Base-by-base conservation (phyloP, 129 eudicot genomes). In the Pseudognaphalium luteoalbum region DNA sequence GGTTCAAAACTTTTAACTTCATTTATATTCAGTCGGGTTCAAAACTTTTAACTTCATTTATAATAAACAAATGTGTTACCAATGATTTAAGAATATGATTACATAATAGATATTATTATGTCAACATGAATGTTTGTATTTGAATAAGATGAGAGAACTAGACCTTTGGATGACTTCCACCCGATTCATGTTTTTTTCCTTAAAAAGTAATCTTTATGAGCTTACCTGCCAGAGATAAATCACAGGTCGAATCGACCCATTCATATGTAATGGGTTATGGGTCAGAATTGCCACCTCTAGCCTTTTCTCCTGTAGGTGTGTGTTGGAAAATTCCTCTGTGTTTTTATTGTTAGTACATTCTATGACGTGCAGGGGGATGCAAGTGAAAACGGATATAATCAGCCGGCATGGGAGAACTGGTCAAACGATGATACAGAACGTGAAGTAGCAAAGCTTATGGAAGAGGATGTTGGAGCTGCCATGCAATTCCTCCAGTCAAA, bases 401-500 rank as follows among this genome's bases (percentile, higher is more conserved):
- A 84, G 72, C 90, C 86, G 4, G 88, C 88, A 16, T 93, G 98
- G 97, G 97, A 90, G 67, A 93, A 87, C 64, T 91, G 98, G 97
- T 90, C 98, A 57, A 87, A 87, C 29, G 92, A 87, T 39, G 98
- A 89, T 74, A 93, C 92, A 47, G 97, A 90, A 75, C 86, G 81
- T 20, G 96, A 90, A 81, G 98, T 90, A 11, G 97, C 96, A 37
- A 93, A 87, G 71, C 93, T 93, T 4, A 90, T 93, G 98, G 96
- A 91, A 84, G 97, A 93, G 69, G 98, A 93, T 35, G 87, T 91
- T 62, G 98, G 98, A 34, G 89, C 98, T 44, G 98, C 98, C 32
- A 88, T 93, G 98, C 98, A 93, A 71, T 90, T 82, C 50, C 96
- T 93, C 35, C 98, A 93, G 74, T 90, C 97, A 60, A 93, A 93